Conservation (phyloP, 768 basidiomycete genomes). For the Tricholoma flavovirens region DNA sequence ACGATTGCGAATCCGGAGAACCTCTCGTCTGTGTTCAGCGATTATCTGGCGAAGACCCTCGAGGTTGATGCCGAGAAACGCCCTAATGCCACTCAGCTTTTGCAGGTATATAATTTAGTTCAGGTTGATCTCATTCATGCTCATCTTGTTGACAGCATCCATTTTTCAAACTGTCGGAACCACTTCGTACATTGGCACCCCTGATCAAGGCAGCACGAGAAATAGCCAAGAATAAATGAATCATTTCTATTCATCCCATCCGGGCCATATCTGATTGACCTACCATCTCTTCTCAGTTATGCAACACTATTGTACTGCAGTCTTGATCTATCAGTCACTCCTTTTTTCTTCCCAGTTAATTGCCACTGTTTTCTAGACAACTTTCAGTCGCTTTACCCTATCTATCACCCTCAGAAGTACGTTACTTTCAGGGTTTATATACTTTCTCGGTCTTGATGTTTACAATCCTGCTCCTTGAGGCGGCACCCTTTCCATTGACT, state of each 20-base stretch:
- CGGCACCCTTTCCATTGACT: background rate
- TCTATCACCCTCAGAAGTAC: background rate
- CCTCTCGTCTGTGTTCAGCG: conserved; percentile 70
- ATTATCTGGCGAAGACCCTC: conserved; percentile 82
- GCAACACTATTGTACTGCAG: background rate
- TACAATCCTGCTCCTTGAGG: background rate
- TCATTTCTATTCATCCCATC: background rate
- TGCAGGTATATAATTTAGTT: conserved; percentile 45
- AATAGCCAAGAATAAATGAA: conserved; percentile 60
- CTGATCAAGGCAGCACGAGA: conserved; percentile 91
- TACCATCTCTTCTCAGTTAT: background rate
- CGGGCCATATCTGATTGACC: background rate
- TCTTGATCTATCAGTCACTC: background rate
- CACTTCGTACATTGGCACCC: conserved; percentile 78
- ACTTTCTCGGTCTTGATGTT: background rate
- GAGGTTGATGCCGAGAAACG: conserved; percentile 96
- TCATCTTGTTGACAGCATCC: conserved; percentile 51
- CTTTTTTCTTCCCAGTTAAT: background rate
- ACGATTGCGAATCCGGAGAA: conserved; percentile 87
- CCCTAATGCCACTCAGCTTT: conserved; percentile 75
- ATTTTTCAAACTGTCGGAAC: conserved; percentile 86
- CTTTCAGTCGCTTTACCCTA: background rate
- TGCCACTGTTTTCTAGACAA: background rate
- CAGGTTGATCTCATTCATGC: conserved; percentile 3
- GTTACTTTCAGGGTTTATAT: background rate